Base-by-base conservation (phyloP, 805 yeast species). In the Metschnikowia dekortorum region DNA sequence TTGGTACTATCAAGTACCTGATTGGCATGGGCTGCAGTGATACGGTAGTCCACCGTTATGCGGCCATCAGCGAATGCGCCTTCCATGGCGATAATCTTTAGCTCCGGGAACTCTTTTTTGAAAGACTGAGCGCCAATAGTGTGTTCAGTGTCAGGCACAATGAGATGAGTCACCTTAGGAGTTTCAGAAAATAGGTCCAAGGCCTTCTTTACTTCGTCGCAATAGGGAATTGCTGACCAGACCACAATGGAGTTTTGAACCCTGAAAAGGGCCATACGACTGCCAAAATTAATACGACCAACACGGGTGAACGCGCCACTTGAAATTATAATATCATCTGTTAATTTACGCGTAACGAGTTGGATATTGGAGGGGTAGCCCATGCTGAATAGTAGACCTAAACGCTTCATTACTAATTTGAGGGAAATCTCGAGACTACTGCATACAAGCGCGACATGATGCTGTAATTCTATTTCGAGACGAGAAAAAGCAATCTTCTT, bases 81-180 rank as follows among this genome's bases (percentile, higher is more conserved):
- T 36, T 74, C 81, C 66, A 79, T 74, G 6, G 84, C 87, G 52
- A 84, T 73, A 29, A 84, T 63, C 57, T 78, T 75, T 44, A 80
- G 64, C 2, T 69, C 59, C 3, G 88, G 87, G 61, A 68, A 75
- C 48, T 66, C 63, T 16, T 71, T 68, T 60, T 79, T 76, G 66
- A 83, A 78, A 11, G 78, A 75, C 28, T 64, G 60, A 10, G 83
- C 79, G 2, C 85, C 87, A 80, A 84, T 66, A 1, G 86, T 81
- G 60, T 85, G 90, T 54, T 82, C 86, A 32, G 55, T 59, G 59
- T 85, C 87, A 2, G 89, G 89, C 43, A 85, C 72, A 39, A 85
- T 71, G 35, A 82, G 68, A 53, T 81, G 77, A 1, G 76, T 62
- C 38, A 82, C 71, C 30, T 74, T 71, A 31, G 63, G 57, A 10